These are phyloP conservation scores for Eucommia ulmoides DNA, from an alignment of 257 asterid species.

Conservation along the genomic window DNA sequence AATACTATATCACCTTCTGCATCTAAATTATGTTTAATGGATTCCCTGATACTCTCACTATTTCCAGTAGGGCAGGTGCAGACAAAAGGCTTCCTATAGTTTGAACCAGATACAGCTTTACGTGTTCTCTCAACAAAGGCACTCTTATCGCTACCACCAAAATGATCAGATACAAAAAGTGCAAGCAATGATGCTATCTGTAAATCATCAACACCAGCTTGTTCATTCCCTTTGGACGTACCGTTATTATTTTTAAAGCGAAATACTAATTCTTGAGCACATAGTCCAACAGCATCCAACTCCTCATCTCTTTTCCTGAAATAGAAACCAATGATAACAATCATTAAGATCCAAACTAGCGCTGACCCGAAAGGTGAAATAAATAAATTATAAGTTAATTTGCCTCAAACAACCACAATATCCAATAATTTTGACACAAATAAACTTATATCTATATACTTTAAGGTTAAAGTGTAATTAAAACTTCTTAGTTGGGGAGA, in stretches of 20 bases:
- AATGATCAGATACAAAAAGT: conserved; percentile 84
- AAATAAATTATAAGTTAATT: no score
- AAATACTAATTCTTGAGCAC: conserved; percentile 56
- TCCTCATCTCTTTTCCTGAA: conserved; percentile 75
- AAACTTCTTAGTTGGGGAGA: no score
- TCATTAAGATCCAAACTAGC: not conserved
- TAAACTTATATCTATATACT: no score
- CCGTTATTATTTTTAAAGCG: conserved; percentile 50
- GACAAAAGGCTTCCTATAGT: conserved; percentile 59
- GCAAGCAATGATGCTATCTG: conserved; percentile 82
- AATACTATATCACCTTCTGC: conserved; percentile 36
- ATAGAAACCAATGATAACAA: conserved; percentile 10
- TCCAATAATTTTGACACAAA: no score
- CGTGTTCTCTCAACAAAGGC: conserved; percentile 48
- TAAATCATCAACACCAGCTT: conserved; percentile 30
- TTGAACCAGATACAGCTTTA: conserved; percentile 66
- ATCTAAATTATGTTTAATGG: conserved; percentile 22
- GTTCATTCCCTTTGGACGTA: conserved; percentile 22
- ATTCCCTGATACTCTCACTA: conserved; percentile 15
- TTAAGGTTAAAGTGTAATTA: no score
- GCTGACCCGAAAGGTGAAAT: no score
- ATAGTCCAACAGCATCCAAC: conserved; percentile 50
- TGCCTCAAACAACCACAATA: no score
- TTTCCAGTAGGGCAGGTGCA: conserved; percentile 77
- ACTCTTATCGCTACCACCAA: conserved; percentile 93